Base-by-base conservation (phyloP, 108 stramenopile species). In the Cyclotella sp. region DNA sequence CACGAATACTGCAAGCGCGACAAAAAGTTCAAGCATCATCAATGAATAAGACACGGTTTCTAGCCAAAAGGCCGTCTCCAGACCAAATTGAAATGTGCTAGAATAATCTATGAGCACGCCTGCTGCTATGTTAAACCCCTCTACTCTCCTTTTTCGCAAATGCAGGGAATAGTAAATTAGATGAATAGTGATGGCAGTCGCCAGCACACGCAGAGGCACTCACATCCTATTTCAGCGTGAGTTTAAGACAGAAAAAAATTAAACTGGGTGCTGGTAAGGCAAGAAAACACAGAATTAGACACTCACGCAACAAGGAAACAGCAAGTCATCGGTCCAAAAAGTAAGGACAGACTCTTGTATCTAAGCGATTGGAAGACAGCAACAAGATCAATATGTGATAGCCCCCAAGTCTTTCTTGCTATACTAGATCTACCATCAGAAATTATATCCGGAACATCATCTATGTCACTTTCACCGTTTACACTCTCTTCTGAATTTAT, bases 61-160 rank as follows among this genome's bases (percentile, higher is more conserved):
- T 26, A 78, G 19, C 89, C 91, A 95, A 70, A 93, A 95, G 6
- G 47, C 39, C 24, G 55, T 61, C 0, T 24, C 15, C 22, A 71
- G 67, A 8, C 16, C 0, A 21, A 85, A 30, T 19, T 81, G 45
- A 21, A 47, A 78, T n/a, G 65, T 66, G 45, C 58, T 77, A 6
- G 15, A 14, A 49, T 73, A 76, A 58, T 74, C 70, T 27, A 63
- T 34, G 21, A 83, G 42, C 34, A 58, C 19, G 15, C 72, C 76
- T 57, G 53, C 60, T 13, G 24, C 15, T 24, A 69, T 73, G 43
- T 83, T 77, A 53, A 83, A 83, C 14, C 41, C 49, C 24, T 83
- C 76, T n/a, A 83, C 82, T 63, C 82, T 72, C 72, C 82, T 83
- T 65, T 15, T 63, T 14, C n/a, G 40, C 21, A 16, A 43, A 46